Conservation (phyloP, 768 basidiomycete genomes). For the Russula sp. region DNA sequence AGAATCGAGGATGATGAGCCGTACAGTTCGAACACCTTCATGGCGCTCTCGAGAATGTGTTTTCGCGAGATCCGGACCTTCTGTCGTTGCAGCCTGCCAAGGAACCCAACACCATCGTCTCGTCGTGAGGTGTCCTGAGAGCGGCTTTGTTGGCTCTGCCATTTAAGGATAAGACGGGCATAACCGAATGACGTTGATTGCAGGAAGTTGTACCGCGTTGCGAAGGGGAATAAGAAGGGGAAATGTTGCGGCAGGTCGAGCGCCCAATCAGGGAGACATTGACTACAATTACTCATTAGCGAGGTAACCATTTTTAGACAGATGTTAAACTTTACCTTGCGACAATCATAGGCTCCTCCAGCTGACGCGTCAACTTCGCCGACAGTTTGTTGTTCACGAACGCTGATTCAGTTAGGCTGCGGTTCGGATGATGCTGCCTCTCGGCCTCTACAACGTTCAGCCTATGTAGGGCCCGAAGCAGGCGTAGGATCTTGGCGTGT, state of each 20-base stretch:
- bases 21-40: conserved; percentile 95
- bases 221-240: conserved; percentile 98
- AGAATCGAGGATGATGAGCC: conserved; percentile 90
- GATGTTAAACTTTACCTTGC: conserved; percentile 59
- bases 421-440: conserved; percentile 48
- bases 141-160: conserved; percentile 83
- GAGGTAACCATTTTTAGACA: not conserved
- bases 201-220: conserved; percentile 93
- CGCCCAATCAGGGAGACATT: conserved; percentile 96
- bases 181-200: conserved; percentile 98
- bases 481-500: conserved; percentile 84
- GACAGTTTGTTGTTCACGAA: conserved; percentile 98
- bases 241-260: conserved; percentile 93
- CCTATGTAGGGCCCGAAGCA: conserved; percentile 82
- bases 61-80: conserved; percentile 96
- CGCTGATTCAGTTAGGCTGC: conserved; percentile 66
- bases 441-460: conserved; percentile 72
- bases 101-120: conserved; percentile 87
- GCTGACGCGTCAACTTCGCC: conserved; percentile 92
- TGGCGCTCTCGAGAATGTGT: conserved; percentile 90
- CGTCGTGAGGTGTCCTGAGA: conserved; percentile 74
- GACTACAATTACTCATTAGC: conserved; percentile 40
- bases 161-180: conserved; percentile 89
- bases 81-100: conserved; percentile 88
- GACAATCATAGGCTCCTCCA: conserved; percentile 99